These are phyloP conservation scores for Phlebiopsis flavidoalba DNA, from an alignment of 768 basidiomycete species.

Conservation along the genomic window DNA sequence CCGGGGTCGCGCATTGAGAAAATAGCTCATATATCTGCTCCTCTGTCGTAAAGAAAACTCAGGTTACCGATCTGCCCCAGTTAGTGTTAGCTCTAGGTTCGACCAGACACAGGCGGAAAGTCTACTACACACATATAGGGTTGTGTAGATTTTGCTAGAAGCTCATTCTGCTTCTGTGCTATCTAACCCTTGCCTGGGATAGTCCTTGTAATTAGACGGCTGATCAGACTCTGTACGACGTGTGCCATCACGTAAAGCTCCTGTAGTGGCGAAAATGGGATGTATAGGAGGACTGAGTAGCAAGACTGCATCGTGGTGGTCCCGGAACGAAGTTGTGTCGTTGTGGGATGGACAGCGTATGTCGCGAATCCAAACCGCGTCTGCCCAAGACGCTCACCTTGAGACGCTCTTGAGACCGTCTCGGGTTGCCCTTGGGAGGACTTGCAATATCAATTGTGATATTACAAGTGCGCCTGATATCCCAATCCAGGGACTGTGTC, in stretches of 20 bases:
- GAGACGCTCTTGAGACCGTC: too few relatives aligned
- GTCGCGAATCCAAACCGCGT: too few relatives aligned
- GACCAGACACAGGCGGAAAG: not conserved
- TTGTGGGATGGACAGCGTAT: not conserved
- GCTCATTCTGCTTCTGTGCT: conserved; percentile 70
- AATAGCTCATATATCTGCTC: conserved; percentile 95
- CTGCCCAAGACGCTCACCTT: too few relatives aligned
- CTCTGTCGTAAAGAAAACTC: conserved; percentile 92
- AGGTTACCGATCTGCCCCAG: conserved; percentile 87
- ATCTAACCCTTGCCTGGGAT: conserved; percentile 77
- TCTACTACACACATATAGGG: conserved; percentile 72
- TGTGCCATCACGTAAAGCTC: conserved; percentile 62
- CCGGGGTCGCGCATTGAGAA: conserved; percentile 81
- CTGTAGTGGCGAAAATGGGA: not conserved
- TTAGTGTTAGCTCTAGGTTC: conserved; percentile 49
- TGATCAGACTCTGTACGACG: conserved; percentile 79
- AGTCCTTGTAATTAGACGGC: conserved; percentile 97
- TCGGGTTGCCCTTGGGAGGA: too few relatives aligned
- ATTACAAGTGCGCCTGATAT: too few relatives aligned
- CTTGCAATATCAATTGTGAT: too few relatives aligned
- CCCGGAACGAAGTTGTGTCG: not conserved
- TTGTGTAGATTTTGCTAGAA: conserved; percentile 81
- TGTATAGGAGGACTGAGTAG: conserved; percentile 1
- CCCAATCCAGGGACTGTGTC: too few relatives aligned
- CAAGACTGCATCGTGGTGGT: not conserved